These are phyloP conservation scores for Sungouiozyma ichnusensis DNA, from an alignment of 805 yeast genomes.

Conservation along the genomic window DNA sequence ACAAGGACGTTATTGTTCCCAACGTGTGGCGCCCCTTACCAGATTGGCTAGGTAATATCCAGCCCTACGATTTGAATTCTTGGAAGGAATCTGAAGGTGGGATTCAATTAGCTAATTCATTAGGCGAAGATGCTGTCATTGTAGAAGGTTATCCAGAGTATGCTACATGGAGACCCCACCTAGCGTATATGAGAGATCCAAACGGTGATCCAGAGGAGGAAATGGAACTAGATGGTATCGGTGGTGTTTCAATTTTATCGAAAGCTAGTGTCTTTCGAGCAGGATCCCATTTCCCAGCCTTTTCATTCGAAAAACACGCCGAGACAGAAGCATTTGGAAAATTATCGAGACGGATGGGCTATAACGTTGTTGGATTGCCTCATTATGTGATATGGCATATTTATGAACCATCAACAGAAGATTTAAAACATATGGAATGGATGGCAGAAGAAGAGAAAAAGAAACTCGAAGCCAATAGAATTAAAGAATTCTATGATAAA, in stretches of 20 bases:
- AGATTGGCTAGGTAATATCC: conserved; percentile 76
- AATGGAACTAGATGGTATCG: conserved; percentile 91
- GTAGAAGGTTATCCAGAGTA: conserved; percentile 97
- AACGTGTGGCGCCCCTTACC: conserved; percentile 89
- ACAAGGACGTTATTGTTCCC: conserved; percentile 87
- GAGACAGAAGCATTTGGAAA: conserved; percentile 97
- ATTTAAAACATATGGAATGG: conserved; percentile 80
- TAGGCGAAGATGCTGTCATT: conserved; percentile 90
- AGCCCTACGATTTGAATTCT: conserved; percentile 74
- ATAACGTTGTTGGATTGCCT: conserved; percentile 77
- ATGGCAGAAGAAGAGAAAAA: conserved; percentile 72
- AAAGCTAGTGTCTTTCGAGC: conserved; percentile 76
- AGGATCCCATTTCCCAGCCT: conserved; percentile 95
- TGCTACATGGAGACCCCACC: conserved; percentile 96
- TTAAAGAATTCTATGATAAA: conserved; percentile 54
- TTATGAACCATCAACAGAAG: conserved; percentile 91
- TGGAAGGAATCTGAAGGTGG: conserved; percentile 86
- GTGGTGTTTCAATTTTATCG: conserved; percentile 89
- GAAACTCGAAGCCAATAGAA: conserved; percentile 49
- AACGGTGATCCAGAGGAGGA: conserved; percentile 91
- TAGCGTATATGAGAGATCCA: conserved; percentile 90
- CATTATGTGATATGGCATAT: conserved; percentile 96
- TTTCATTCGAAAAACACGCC: conserved; percentile 91
- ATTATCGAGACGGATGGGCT: conserved; percentile 78
- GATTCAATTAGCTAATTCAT: conserved; percentile 55